Conservation (phyloP, 257 asterid species). For the Forsythia suspensa region DNA sequence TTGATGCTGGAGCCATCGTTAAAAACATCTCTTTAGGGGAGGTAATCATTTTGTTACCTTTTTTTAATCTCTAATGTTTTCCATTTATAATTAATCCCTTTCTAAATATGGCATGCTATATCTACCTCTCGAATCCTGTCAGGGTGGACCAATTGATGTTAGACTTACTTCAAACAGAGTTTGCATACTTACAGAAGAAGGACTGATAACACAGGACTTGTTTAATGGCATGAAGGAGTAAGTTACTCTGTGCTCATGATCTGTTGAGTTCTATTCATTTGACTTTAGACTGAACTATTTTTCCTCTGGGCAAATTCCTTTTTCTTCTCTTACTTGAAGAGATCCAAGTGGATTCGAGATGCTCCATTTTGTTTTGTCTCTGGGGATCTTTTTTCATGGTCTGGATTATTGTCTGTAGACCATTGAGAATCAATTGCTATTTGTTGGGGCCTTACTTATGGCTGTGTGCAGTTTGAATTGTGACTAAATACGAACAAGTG, state of each 20-base stretch:
- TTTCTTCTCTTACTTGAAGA: neutral
- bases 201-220: slow-evolving; percentile 62
- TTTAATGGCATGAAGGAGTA: slow-evolving; percentile 47
- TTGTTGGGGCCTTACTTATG: slow-evolving; percentile 7
- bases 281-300: slow-evolving; percentile 1
- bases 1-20: slow-evolving; percentile 56
- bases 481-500: slow-evolving; percentile 6
- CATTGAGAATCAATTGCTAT: slow-evolving; percentile 7
- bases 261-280: slow-evolving; percentile 9
- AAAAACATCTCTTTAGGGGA: slow-evolving; percentile 54
- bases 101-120: slow-evolving; percentile 11
- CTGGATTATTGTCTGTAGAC: slow-evolving; percentile 9
- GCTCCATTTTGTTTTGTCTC: neutral
- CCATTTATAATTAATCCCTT: slow-evolving; percentile 6
- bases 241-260: slow-evolving; percentile 26
- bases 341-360: slow-evolving; percentile 4
- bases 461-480: slow-evolving; percentile 15
- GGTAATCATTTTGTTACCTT: slow-evolving; percentile 39
- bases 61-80: slow-evolving; percentile 1
- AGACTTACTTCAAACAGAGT: slow-evolving; percentile 59
- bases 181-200: slow-evolving; percentile 83
- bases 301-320: slow-evolving; percentile 1
- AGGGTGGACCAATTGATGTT: slow-evolving; percentile 80
- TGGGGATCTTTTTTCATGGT: slow-evolving; percentile 4
- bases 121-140: slow-evolving; percentile 26